phyloP scores from a whole-genome alignment of 768 basidiomycete species.

The Suillus brevipes region DNA sequence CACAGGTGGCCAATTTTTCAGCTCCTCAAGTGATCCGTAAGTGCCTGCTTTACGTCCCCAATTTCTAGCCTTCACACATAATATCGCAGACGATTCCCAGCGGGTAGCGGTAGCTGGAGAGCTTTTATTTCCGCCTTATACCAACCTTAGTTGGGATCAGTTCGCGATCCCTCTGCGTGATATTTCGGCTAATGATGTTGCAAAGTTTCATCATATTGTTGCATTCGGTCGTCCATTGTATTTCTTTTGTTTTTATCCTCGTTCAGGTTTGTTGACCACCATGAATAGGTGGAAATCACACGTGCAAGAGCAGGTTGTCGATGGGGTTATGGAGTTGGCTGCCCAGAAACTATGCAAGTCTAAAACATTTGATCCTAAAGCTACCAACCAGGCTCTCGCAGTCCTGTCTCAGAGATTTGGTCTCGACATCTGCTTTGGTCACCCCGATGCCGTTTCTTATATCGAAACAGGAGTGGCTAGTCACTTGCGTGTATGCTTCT shows the following conservation, averaged over 20 bases:
- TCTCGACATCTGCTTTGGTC: background rate
- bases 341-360: background rate
- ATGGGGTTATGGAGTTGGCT: background rate
- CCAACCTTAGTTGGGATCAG: constrained; percentile 11
- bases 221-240: constrained; percentile 1
- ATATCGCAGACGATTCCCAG: background rate
- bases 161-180: background rate
- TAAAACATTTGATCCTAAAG: background rate
- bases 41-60: background rate
- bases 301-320: background rate
- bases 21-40: background rate
- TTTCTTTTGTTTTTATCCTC: background rate
- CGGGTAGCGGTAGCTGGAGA: background rate
- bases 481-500: background rate
- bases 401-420: constrained; percentile 15
- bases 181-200: constrained; percentile 4
- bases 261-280: background rate
- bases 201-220: background rate
- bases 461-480: no score
- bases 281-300: background rate
- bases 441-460: no score
- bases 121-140: constrained; percentile 4
- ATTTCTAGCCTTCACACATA: background rate
- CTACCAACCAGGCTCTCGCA: background rate
- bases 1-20: constrained; percentile 1